Conservation (phyloP, 768 basidiomycete genomes). For the Mycena kentingensis region DNA sequence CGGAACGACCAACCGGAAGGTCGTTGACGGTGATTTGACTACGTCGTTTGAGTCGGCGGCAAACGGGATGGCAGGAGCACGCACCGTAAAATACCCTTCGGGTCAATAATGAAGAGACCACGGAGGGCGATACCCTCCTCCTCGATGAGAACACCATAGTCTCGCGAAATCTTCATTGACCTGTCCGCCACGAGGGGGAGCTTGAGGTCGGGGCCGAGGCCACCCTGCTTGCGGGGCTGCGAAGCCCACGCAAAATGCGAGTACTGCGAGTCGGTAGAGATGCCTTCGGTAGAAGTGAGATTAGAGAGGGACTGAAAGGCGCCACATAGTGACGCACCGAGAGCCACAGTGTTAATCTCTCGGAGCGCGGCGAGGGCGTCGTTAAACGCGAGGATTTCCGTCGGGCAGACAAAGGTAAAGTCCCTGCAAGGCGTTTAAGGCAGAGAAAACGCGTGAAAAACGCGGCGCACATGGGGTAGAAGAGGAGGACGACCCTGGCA, state of each 20-base stretch:
- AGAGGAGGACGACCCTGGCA: conserved; percentile 92
- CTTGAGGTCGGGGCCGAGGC: conserved; percentile 85
- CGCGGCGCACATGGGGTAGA: conserved; percentile 83
- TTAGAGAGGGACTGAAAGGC: neutral
- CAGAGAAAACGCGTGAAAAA: conserved; percentile 4
- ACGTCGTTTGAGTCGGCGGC: neutral
- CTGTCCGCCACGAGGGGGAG: conserved; percentile 83
- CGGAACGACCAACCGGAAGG: conserved; percentile 92
- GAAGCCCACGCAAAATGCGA: conserved; percentile 87
- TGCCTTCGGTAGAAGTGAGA: conserved; percentile 40
- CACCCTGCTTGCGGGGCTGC: conserved; percentile 81
- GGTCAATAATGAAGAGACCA: conserved; percentile 85
- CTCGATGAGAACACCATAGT: conserved; percentile 88
- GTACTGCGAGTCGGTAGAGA: conserved; percentile 90
- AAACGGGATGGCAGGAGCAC: conserved; percentile 15
- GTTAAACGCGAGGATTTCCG: conserved; percentile 95
- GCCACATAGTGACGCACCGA: conserved; percentile 51
- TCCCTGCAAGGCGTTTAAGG: conserved; percentile 49
- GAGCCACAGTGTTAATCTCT: conserved; percentile 69
- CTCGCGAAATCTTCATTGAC: conserved; percentile 76
- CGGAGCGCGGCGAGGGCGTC: conserved; percentile 79
- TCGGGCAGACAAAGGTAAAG: conserved; percentile 92
- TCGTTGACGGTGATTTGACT: conserved; percentile 91
- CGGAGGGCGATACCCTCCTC: conserved; percentile 88
- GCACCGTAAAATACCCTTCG: conserved; percentile 72